phyloP scores from a whole-genome alignment of 768 basidiomycete species.

The Pleurotus giganteus region DNA sequence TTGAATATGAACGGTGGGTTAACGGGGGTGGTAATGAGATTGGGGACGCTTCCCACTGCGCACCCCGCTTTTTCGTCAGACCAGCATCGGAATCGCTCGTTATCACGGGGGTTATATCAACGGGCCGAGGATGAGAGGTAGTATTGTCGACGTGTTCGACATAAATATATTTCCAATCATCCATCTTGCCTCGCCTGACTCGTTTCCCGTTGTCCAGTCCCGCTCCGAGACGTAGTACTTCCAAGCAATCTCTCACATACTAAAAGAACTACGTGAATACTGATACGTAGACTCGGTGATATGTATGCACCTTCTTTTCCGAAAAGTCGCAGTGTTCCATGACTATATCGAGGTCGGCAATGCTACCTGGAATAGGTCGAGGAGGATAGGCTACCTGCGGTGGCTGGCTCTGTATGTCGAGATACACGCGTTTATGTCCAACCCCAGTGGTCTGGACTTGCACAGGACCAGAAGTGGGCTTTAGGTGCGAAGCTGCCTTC shows the following conservation, averaged over 20 bases:
- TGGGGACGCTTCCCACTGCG: conserved; percentile 58
- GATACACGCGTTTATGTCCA: conserved; percentile 77
- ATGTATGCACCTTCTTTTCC: conserved; percentile 57
- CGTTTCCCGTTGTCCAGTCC: conserved; percentile 82
- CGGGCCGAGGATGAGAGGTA: conserved; percentile 18
- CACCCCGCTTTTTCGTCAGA: conserved; percentile 55
- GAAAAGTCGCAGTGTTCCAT: conserved; percentile 95
- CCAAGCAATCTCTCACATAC: conserved; percentile 98
- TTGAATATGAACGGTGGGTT: conserved; percentile 55
- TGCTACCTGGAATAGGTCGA: conserved; percentile 78
- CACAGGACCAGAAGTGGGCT: conserved; percentile 43
- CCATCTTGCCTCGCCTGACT: conserved; percentile 70
- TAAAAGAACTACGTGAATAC: conserved; percentile 28
- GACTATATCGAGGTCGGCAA: conserved; percentile 85
- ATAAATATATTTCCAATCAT: conserved; percentile 89
- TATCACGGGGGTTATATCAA: conserved; percentile 29
- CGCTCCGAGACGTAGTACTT: conserved; percentile 87
- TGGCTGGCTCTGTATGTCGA: conserved; percentile 61
- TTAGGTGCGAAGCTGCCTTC: conserved; percentile 41
- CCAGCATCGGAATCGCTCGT: conserved; percentile 48
- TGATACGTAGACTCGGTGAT: conserved; percentile 4
- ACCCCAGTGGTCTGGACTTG: conserved; percentile 63
- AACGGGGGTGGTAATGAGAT: conserved; percentile 47
- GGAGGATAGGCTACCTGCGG: conserved; percentile 80
- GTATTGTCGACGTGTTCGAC: conserved; percentile 48